These are phyloP conservation scores for Didymella pinodella DNA, from an alignment of 2,329 filamentous ascomycete genomes.

Conservation along the genomic window DNA sequence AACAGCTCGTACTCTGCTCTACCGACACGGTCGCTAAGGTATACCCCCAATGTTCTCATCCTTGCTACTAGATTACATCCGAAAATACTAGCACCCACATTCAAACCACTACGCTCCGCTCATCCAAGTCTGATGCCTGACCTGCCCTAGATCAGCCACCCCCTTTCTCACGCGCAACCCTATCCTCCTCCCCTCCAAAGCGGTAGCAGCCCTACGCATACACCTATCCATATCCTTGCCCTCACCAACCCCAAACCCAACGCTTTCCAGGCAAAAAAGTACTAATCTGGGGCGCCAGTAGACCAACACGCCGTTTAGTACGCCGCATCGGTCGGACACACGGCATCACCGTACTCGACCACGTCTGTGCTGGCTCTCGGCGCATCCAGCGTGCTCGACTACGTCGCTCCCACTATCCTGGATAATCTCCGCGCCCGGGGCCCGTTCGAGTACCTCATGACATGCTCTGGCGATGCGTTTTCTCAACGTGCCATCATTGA, in stretches of 20 bases:
- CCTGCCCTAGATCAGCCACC: neutral
- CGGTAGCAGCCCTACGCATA: neutral
- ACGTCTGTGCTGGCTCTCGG: neutral
- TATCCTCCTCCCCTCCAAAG: neutral
- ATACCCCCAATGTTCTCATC: too few species aligned
- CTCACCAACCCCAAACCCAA: too few species aligned
- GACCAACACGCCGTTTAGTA: conserved; percentile 39
- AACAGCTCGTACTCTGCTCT: neutral
- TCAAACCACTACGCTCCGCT: too few species aligned
- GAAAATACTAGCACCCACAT: too few species aligned
- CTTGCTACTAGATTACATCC: too few species aligned
- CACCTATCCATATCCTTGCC: neutral
- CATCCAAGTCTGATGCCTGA: neutral
- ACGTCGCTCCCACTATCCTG: neutral
- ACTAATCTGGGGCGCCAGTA: conserved; percentile 40
- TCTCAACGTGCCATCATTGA: neutral
- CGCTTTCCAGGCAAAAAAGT: conserved; percentile 30
- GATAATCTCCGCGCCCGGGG: neutral
- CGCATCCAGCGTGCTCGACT: neutral
- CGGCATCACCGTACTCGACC: neutral
- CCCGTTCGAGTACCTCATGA: neutral
- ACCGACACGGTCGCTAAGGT: neutral
- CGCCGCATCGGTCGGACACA: conserved; percentile 13
- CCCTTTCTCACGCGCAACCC: neutral
- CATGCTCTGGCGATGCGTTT: neutral